Evolutionary conservation across 2,329 filamentous ascomycete genomes (phyloP), one percentile per base, ranked within the genome.

Genomic region (Fusarium goolgardi): DNA sequence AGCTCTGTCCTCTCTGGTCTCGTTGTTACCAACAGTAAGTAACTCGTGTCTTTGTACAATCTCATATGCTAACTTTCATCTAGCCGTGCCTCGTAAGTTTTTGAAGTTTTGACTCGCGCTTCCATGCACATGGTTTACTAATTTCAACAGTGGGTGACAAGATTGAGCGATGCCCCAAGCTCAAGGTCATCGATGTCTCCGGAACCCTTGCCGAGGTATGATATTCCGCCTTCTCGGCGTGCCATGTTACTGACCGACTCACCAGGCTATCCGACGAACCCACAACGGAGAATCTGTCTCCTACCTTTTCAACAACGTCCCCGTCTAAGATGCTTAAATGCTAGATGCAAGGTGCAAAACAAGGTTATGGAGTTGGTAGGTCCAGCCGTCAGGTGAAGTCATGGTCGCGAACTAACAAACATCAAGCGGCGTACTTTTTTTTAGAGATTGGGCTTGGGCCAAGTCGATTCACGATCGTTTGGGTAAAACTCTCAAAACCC

Each of bases 151-250:
- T 94, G 70, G 88, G 90, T 68, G 91, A 93, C 77, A 95, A 96
- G 85, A 90, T 91, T 77, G 88, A 90, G 75, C 81, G 85, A 41
- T 96, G 94, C 80, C 85, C 89, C 59, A 91, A 92, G 79, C 87
- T 97, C 67, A 90, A 94, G 80, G 94, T 94, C 58, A 97, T 97
- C 77, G 94, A 97, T 79, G 93, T 97, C 73, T 93, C 91, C 74
- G 91, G 92, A 41, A 97, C 94, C 35, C 82, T 92, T 59, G 90
- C 88, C n/a, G 90, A 86, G 79, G 81, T 82, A 75, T 45, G 77
- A 40, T 40, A 8, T 21, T 20, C 35, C 9, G 13, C 35, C 21
- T 25, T 16, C 29, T 10, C 6, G 11, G 18, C 13, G 15, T 27
- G 41, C 13, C 37, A 47, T 34, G 43, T 49, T 43, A 44, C 56